Conservation (phyloP, 805 yeast species). For the Yamadazyma kitorensis region DNA sequence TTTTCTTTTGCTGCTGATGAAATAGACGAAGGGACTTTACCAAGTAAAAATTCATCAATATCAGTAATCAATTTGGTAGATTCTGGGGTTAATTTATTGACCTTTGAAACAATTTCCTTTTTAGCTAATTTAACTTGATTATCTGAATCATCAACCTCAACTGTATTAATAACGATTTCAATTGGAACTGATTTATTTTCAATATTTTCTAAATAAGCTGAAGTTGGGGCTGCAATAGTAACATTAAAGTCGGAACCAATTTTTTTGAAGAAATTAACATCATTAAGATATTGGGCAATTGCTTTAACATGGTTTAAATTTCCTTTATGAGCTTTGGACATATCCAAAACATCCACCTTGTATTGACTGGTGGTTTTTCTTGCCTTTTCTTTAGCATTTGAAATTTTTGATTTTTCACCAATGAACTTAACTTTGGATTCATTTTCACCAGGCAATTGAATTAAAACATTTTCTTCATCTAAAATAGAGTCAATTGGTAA, state of each 20-base stretch:
- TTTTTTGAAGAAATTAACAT: conserved; percentile 45
- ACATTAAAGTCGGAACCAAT: conserved; percentile 38
- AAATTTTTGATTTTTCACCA: conserved; percentile 57
- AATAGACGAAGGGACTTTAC: conserved; percentile 42
- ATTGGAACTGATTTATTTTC: conserved; percentile 47
- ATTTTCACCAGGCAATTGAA: conserved; percentile 47
- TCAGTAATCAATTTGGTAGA: conserved; percentile 58
- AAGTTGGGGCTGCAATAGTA: conserved; percentile 38
- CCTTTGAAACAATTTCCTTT: conserved; percentile 66
- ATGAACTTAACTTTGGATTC: conserved; percentile 55
- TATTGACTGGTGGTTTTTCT: conserved; percentile 57
- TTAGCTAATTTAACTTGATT: conserved; percentile 58
- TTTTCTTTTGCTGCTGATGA: conserved; percentile 41
- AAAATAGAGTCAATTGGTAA: conserved; percentile 56
- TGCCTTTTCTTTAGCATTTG: conserved; percentile 61
- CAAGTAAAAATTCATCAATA: conserved; percentile 60
- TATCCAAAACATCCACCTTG: conserved; percentile 67
- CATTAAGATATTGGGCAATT: conserved; percentile 63
- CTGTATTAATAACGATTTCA: conserved; percentile 54
- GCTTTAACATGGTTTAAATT: conserved; percentile 72
- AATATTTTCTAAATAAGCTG: conserved; percentile 37
- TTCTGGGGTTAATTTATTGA: conserved; percentile 70
- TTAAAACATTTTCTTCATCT: conserved; percentile 53
- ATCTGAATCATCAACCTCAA: conserved; percentile 41
- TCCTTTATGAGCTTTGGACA: conserved; percentile 87